A percentile compares a stretch with the other conserved stretches of the same genome.
phyloP scores from a whole-genome alignment of 176 grass and related monocot genomes.

The Oryza rufipogon region DNA sequence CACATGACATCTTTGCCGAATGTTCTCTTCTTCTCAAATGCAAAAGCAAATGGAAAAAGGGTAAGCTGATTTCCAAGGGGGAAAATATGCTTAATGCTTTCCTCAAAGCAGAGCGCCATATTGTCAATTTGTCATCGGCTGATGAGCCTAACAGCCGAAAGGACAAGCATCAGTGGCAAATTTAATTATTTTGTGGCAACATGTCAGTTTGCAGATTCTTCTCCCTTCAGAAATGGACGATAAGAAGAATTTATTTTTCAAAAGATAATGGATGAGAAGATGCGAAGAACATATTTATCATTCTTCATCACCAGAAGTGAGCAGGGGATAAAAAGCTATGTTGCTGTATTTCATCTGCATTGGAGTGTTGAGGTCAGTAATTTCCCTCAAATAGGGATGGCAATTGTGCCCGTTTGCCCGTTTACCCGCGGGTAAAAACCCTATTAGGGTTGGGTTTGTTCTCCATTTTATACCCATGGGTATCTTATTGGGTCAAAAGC shows the following conservation, averaged over 20 bases:
- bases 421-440: too few species aligned
- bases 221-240: conserved; percentile 26
- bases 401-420: too few species aligned
- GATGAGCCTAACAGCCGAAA: not conserved
- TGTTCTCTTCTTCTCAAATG: conserved; percentile 40
- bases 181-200: not conserved
- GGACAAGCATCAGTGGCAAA: not conserved
- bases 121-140: not conserved
- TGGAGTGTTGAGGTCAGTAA: not conserved
- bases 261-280: not conserved
- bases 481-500: too few species aligned
- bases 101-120: not conserved
- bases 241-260: too few species aligned
- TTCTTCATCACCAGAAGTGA: not conserved
- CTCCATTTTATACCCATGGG: too few species aligned
- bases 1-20: conserved; percentile 14
- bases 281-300: not conserved
- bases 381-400: too few species aligned
- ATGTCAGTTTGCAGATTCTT: conserved; percentile 9
- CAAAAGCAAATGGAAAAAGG: conserved; percentile 9
- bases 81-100: not conserved
- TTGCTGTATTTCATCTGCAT: not conserved
- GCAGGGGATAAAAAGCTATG: not conserved
- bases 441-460: too few species aligned
- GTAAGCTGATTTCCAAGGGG: not conserved